Conservation (phyloP, 2,329 filamentous ascomycete genomes). For the Tolypocladium tropicale region DNA sequence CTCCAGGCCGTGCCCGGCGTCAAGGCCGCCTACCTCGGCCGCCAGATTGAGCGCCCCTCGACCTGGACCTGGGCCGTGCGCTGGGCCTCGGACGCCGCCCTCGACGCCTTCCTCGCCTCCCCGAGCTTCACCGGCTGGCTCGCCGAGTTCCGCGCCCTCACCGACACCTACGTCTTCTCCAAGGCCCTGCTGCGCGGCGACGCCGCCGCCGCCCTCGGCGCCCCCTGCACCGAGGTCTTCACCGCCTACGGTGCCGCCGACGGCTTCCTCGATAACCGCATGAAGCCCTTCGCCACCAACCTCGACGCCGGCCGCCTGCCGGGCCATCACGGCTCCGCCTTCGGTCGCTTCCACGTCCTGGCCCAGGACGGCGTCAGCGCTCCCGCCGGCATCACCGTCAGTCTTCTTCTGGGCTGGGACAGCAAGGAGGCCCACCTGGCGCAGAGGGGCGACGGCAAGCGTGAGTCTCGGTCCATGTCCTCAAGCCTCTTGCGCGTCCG, state of each 20-base stretch:
- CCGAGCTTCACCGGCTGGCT: conserved; percentile 30
- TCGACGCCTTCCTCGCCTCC: conserved; percentile 29
- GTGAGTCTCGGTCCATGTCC: conserved; percentile 10
- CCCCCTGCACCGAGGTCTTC: conserved; percentile 28
- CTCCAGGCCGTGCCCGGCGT: conserved; percentile 22
- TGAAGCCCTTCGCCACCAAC: conserved; percentile 16
- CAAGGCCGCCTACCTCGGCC: conserved; percentile 21
- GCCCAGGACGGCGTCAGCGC: conserved; percentile 15
- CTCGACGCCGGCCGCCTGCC: conserved; percentile 12
- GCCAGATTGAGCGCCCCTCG: conserved; percentile 21
- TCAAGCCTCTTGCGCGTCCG: neutral
- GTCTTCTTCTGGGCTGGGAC: conserved; percentile 28
- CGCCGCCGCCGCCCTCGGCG: conserved; percentile 17
- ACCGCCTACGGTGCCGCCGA: conserved; percentile 21
- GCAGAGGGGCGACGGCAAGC: conserved; percentile 18
- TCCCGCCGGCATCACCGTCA: conserved; percentile 18
- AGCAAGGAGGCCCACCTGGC: conserved; percentile 25
- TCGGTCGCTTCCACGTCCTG: conserved; percentile 21
- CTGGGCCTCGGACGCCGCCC: conserved; percentile 22
- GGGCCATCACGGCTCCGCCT: conserved; percentile 21
- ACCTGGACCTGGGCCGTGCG: conserved; percentile 21
- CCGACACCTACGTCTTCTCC: conserved; percentile 14
- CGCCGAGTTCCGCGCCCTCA: conserved; percentile 22
- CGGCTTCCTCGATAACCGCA: conserved; percentile 18
- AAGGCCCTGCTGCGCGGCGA: conserved; percentile 10